Base-by-base conservation (phyloP, 2,329 filamentous ascomycete species). In the Stromatinia cepivora region DNA sequence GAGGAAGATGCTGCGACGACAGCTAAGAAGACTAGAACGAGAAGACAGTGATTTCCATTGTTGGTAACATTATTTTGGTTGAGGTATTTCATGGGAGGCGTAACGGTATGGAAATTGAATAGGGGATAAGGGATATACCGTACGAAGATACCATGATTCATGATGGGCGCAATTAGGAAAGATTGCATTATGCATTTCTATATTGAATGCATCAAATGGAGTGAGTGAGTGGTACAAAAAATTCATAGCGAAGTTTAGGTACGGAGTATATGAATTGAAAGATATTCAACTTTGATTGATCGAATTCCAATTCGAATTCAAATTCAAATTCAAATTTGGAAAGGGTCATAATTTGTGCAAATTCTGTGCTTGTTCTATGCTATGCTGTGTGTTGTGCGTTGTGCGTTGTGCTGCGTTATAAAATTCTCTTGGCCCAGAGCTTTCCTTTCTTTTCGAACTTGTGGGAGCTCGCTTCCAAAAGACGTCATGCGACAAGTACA, bases 1-100 rank as follows among this genome's bases (percentile, higher is more conserved):
- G 92, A 95, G 77, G 92, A 94, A 77, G 91, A 93, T 71, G 82
- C 81, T 52, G 81, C 79, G 22, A 80, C 78, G 48, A 81, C 80
- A 53, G 82, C 81, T 25, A 83, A 86, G 79, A 84, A 85, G 79
- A 84, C 83, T 56, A 81, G 82, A 73, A 77, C 79, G 67, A 78
- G 80, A 75, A 75, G 81, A 71, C 78, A 79, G 59, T 79, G 75
- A 64, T 20, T 42, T 46, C 20, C 45, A 50, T 67, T 25, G 48
- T 15, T 42, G 42, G n/a, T 22, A 42, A 42, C 36, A n/a, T 11
- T 42, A 8, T 45, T 50, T 50, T 25, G 64, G 58, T 36, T n/a
- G n/a, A 36, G 48, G 58, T 20, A 59, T 28, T 25, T 25, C 22
- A 59, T 42, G 46, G 46, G 34, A 58, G 65, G 65, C 64, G 69